phyloP scores from a whole-genome alignment of 768 basidiomycete genomes.

The Mrakia frigida region DNA sequence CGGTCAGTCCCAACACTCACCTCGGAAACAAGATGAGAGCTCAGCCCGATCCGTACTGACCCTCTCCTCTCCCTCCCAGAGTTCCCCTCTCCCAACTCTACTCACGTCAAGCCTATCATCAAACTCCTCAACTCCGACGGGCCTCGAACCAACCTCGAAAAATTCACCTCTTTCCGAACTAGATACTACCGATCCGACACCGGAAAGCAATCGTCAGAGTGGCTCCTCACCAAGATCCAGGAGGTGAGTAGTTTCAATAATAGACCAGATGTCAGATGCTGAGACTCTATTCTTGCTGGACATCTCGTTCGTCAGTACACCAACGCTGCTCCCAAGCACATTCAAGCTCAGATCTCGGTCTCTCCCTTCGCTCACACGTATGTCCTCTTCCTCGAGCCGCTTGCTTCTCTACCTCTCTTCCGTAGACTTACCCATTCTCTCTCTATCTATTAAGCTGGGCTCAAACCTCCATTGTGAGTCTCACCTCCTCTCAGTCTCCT shows the following conservation, averaged over 20 bases:
- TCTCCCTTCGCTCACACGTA: constrained; percentile 63
- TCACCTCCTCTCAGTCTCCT: too few species aligned
- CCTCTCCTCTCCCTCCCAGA: constrained; percentile 7
- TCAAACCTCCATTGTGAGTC: constrained; percentile 61
- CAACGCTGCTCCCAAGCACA: constrained; percentile 18
- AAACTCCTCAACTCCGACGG: constrained; percentile 63
- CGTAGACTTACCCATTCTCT: background rate
- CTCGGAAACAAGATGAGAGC: background rate
- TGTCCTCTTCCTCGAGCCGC: background rate
- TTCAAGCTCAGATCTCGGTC: constrained; percentile 52
- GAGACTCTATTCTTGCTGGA: too few species aligned
- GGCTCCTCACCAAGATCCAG: constrained; percentile 63
- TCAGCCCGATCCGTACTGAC: background rate
- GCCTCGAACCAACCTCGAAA: constrained; percentile 58
- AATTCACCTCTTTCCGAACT: constrained; percentile 67
- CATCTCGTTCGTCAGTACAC: constrained; percentile 2
- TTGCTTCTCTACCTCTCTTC: background rate
- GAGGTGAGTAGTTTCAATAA: too few species aligned
- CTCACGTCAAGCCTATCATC: constrained; percentile 59
- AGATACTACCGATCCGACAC: constrained; percentile 64
- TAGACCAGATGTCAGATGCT: too few species aligned
- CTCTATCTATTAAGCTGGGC: constrained; percentile 53
- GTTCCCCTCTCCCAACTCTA: constrained; percentile 59
- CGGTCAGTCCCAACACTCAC: background rate
- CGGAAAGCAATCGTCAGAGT: constrained; percentile 68